Percentiles rank a stretch among this genome's conserved stretches.
Conservation (phyloP, 2,329 filamentous ascomycete species). For the Paramyrothecium roridum region DNA sequence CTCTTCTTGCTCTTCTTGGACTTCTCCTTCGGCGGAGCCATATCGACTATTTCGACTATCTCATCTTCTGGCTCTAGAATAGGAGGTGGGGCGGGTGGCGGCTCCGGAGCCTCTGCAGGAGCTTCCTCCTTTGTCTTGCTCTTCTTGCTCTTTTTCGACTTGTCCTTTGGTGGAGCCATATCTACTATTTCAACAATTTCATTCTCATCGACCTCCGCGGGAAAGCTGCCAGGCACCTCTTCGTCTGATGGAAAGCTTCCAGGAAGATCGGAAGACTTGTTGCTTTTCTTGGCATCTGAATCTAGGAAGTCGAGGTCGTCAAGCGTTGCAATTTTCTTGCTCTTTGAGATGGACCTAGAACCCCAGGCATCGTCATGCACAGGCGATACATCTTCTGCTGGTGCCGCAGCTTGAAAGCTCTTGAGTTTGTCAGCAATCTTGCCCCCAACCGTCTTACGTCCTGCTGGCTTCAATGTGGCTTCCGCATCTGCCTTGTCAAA, state of each 20-base stretch:
- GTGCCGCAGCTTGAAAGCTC: constrained; percentile 46
- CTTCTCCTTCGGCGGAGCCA: constrained; percentile 27
- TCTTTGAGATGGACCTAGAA: constrained; percentile 38
- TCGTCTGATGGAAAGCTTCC: constrained; percentile 58
- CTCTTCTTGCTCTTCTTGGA: constrained; percentile 30
- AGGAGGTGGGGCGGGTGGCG: constrained; percentile 33
- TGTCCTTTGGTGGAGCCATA: constrained; percentile 31
- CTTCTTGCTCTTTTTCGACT: constrained; percentile 36
- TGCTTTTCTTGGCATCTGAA: constrained; percentile 28
- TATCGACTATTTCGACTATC: constrained; percentile 48
- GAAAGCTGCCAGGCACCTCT: constrained; percentile 52
- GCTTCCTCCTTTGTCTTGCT: constrained; percentile 36
- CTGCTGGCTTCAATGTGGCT: constrained; percentile 35
- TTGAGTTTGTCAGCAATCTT: constrained; percentile 57
- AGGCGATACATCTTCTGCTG: constrained; percentile 24
- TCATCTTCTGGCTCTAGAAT: constrained; percentile 41
- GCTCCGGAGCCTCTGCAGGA: background rate
- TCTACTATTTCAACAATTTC: constrained; percentile 51
- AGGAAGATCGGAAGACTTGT: constrained; percentile 24
- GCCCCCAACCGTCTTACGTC: constrained; percentile 45
- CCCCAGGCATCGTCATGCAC: constrained; percentile 12
- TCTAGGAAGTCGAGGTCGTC: constrained; percentile 25
- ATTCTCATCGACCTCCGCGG: constrained; percentile 45
- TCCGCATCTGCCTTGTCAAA: constrained; percentile 28
- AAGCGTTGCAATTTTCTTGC: constrained; percentile 26